Evolutionary conservation across 495 filamentous ascomycete genomes (phyloP), one percentile per base, ranked within the genome.

Genomic region (Penicillium antarcticum): DNA sequence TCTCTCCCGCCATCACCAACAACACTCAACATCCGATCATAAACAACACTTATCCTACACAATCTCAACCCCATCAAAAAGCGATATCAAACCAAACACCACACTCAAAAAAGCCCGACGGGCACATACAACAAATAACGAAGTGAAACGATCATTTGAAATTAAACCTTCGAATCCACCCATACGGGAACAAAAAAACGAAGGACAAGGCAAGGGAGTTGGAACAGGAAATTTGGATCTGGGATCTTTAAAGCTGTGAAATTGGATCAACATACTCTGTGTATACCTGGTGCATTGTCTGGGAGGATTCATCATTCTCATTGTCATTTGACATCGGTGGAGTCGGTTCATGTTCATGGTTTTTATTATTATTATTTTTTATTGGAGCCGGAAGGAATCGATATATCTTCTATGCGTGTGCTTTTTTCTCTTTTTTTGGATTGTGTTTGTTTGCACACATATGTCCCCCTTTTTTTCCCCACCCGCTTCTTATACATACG

Each of bases 281-380:
- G 47, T 42, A 49, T 49, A 49, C 19, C 47, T 18, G 46, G 40
- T 49, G 37, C 37, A 49, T 49, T 49, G 38, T 2, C n/a, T 19
- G 32, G 29, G 17, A 42, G 37, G 36, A 34, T 42, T 33, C 21
- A 24, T 36, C 19, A 40, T 48, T 49, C 46, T 48, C 36, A 38
- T 41, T 40, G 14, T 38, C 46, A 33, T 48, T 41, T 41, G 23
- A 49, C 18, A 42, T 42, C 21, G 37, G 37, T 48, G 47, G 37
- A 49, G 47, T 42, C 36, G 29, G 46, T 29, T 41, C 34, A 40
- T 48, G 35, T 23, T 49, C 16, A 23, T 21, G 35, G 17, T 32
- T 43, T 11, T 9, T 3, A 2, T 16, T 31, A 8, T 16, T 23
- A 18, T 43, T 11, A 1, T 3, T 29, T 16, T 18, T 13, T 16